Percentiles rank a stretch among this genome's conserved stretches.
phyloP scores from a whole-genome alignment of 805 yeast genomes.

The Citeromyces matritensis region DNA sequence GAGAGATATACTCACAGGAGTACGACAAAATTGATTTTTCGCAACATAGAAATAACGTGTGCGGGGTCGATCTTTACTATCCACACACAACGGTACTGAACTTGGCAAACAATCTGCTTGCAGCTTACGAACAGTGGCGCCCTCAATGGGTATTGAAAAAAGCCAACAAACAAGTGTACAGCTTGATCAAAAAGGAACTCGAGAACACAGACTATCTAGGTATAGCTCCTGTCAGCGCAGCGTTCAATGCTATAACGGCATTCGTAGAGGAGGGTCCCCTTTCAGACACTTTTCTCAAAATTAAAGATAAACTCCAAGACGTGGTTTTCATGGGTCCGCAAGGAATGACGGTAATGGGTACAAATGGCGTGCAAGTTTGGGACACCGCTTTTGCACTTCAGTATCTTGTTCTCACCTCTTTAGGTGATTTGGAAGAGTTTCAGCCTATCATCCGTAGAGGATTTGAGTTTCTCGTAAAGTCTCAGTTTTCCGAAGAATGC shows the following conservation, averaged over 20 bases:
- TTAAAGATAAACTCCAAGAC: slow-evolving; percentile 53
- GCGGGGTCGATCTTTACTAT: slow-evolving; percentile 86
- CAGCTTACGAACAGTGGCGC: slow-evolving; percentile 56
- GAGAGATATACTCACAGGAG: slow-evolving; percentile 60
- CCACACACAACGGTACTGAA: slow-evolving; percentile 72
- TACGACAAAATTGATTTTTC: slow-evolving; percentile 56
- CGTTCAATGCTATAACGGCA: slow-evolving; percentile 64
- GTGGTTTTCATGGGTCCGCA: slow-evolving; percentile 73
- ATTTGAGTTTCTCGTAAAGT: slow-evolving; percentile 56
- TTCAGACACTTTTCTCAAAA: slow-evolving; percentile 41
- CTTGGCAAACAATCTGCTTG: slow-evolving; percentile 41
- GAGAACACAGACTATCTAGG: slow-evolving; percentile 67
- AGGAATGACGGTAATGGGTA: slow-evolving; percentile 91
- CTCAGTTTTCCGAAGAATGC: slow-evolving; percentile 78
- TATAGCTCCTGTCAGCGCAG: slow-evolving; percentile 90
- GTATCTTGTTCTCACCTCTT: slow-evolving; percentile 63
- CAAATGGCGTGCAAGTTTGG: slow-evolving; percentile 97
- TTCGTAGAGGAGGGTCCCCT: slow-evolving; percentile 55
- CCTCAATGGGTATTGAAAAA: slow-evolving; percentile 56
- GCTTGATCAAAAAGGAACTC: slow-evolving; percentile 58
- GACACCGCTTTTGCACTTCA: slow-evolving; percentile 88
- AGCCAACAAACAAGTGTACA: slow-evolving; percentile 38
- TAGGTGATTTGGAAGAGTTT: slow-evolving; percentile 56
- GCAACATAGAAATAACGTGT: slow-evolving; percentile 65
- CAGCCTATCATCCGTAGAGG: slow-evolving; percentile 48